A percentile compares a stretch with the other conserved stretches of the same genome.
These are phyloP conservation scores for Thozetella sp. DNA, from an alignment of 495 filamentous ascomycete genomes.

Conservation along the genomic window DNA sequence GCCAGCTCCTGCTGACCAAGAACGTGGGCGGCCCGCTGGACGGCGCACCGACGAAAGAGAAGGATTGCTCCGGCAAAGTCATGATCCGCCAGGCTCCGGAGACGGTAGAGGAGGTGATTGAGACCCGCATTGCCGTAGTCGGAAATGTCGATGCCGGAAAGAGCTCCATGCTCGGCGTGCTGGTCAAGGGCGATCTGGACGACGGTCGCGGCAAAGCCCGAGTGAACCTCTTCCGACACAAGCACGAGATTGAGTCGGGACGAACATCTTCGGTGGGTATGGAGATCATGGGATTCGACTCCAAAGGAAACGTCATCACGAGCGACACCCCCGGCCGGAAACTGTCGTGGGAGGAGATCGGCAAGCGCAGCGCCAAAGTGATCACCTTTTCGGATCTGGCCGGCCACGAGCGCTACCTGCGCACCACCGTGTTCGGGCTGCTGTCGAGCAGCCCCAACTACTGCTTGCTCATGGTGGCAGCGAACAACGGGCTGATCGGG, in stretches of 20 bases:
- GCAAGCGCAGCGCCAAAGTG: conserved; percentile 91
- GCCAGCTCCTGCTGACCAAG: conserved; percentile 79
- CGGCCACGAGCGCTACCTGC: conserved; percentile 92
- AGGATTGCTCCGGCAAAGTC: conserved; percentile 76
- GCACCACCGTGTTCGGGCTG: conserved; percentile 95
- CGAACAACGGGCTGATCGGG: conserved; percentile 94
- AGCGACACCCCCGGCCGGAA: conserved; percentile 74
- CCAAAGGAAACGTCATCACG: conserved; percentile 79
- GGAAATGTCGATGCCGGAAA: conserved; percentile 98
- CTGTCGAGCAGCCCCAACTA: conserved; percentile 96
- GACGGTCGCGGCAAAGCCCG: conserved; percentile 94
- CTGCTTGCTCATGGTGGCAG: conserved; percentile 97
- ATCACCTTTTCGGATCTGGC: conserved; percentile 96
- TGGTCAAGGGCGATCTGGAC: conserved; percentile 94
- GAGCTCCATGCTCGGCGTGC: conserved; percentile 92
- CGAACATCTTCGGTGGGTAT: conserved; percentile 95
- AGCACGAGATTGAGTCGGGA: conserved; percentile 95
- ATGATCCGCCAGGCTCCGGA: conserved; percentile 76
- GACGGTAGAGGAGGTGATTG: conserved; percentile 83
- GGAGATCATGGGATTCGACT: conserved; percentile 99
- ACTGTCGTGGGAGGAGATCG: conserved; percentile 97
- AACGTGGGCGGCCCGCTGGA: conserved; percentile 84
- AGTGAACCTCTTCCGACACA: conserved; percentile 96
- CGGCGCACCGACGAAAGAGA: conserved; percentile 66
- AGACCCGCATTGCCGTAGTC: conserved; percentile 96